These are phyloP conservation scores for Betula pendula DNA, from an alignment of 306 rosid species.

Conservation along the genomic window DNA sequence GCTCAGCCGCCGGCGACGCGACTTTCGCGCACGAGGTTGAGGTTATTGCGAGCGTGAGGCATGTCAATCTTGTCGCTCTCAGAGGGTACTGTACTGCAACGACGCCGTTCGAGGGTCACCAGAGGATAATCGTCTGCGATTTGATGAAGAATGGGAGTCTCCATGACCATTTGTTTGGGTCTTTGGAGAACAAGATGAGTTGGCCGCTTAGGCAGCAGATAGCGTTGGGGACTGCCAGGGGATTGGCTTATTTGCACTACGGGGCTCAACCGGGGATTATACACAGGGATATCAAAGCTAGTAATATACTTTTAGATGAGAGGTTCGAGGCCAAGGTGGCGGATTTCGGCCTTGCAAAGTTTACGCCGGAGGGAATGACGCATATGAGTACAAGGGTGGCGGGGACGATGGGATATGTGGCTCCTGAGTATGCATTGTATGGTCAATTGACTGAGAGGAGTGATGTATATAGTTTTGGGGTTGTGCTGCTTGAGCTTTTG, in stretches of 20 bases:
- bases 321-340: slow-evolving; percentile 84
- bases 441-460: slow-evolving; percentile 94
- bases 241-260: slow-evolving; percentile 87
- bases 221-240: slow-evolving; percentile 86
- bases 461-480: slow-evolving; percentile 88
- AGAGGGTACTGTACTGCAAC: slow-evolving; percentile 91
- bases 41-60: slow-evolving; percentile 92
- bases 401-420: slow-evolving; percentile 96
- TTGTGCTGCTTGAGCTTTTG: slow-evolving; percentile 88
- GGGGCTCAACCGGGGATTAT: slow-evolving; percentile 95
- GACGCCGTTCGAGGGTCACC: slow-evolving; percentile 80
- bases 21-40: slow-evolving; percentile 82
- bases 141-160: slow-evolving; percentile 91
- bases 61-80: slow-evolving; percentile 81
- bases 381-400: slow-evolving; percentile 97
- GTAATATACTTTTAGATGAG: slow-evolving; percentile 85
- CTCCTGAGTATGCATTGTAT: slow-evolving; percentile 93
- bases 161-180: slow-evolving; percentile 82
- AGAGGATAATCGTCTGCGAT: slow-evolving; percentile 92
- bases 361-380: slow-evolving; percentile 86
- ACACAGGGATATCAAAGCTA: slow-evolving; percentile 91
- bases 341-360: slow-evolving; percentile 90
- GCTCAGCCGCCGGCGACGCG: slow-evolving; percentile 80
- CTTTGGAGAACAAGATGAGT: slow-evolving; percentile 49
- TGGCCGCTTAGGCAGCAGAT: slow-evolving; percentile 81